Evolutionary conservation across 352 stramenopile genomes (phyloP), one percentile per base, ranked within the genome.

Genomic region (Blastocystis hominis): DNA sequence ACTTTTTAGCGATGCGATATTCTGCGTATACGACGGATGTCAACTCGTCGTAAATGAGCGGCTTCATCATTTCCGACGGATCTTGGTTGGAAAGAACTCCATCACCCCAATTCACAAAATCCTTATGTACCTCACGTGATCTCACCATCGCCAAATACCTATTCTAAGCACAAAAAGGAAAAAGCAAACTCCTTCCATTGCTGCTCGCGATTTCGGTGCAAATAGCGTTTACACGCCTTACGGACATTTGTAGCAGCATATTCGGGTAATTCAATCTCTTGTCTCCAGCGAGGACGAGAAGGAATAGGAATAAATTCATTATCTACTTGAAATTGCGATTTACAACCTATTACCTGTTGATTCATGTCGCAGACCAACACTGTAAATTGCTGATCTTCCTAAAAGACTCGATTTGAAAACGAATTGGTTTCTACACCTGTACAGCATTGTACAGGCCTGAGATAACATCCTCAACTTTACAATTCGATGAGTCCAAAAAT

Each of bases 61-160:
- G 72, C 9, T 59, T 34, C 72, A 84, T 84, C 3, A 9, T 3
- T 30, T 30, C 24, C 24, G 24, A 30, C 24, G 24, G 24, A 6
- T 38, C n/a, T 47, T 34, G 5, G 13, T 3, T 20, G 36, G 44
- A 44, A n/a, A 84, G 66, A 30, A 36, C 13, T n/a, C 62, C 50
- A 53, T 84, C 62, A 13, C 72, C 72, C 72, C 72, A 84, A 54
- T 84, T 53, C 7, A 69, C 42, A 46, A 84, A 84, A 34, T 64
- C 47, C 36, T 84, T 84, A 30, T 68, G 53, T 46, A 53, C 72
- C 20, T 68, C 30, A 17, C 72, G 13, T 20, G 54, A 69, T 1
- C 72, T 46, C 1, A 44, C 44, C 15, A 42, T 13, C 24, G n/a
- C n/a, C 10, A 84, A 40, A 47, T 84, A 84, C 38, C 72, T 84